A percentile compares a stretch with the other conserved stretches of the same genome.
Evolutionary conservation across 768 basidiomycete species (phyloP).

Genomic region (Austroboletus festivus): DNA sequence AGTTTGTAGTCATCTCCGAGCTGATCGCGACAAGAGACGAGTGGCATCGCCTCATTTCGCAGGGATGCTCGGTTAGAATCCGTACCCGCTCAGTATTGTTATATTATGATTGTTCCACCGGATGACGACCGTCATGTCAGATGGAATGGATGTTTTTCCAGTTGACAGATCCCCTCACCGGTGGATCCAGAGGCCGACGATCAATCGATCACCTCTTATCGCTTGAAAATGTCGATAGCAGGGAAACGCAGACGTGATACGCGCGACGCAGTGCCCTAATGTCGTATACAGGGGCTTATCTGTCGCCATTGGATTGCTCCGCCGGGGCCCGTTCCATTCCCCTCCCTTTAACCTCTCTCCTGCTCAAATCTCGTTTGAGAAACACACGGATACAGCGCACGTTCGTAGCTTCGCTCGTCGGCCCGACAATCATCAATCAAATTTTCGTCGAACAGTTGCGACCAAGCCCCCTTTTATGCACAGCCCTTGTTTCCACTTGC

Average conservation of each 20-base stretch:
- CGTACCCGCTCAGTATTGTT: background rate
- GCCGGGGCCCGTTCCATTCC: background rate
- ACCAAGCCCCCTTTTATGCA: background rate
- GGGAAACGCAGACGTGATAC: too few species aligned
- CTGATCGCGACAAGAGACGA: background rate
- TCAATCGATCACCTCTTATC: background rate
- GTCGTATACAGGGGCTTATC: background rate
- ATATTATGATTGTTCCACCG: background rate
- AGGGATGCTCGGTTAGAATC: background rate
- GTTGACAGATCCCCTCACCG: constrained; percentile 1
- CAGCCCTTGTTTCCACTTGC: too few species aligned
- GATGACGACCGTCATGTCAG: constrained; percentile 2
- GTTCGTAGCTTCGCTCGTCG: background rate
- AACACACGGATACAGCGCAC: background rate
- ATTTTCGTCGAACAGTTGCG: background rate
- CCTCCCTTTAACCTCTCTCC: background rate
- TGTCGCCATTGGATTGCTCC: too few species aligned
- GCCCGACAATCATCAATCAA: background rate
- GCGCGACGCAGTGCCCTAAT: too few species aligned
- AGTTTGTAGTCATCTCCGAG: too few species aligned
- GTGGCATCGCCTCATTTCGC: constrained; percentile 3
- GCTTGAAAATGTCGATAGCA: background rate
- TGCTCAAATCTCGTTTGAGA: background rate
- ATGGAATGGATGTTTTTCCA: background rate
- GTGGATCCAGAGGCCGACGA: background rate